Conservation (phyloP, 768 basidiomycete species). For the Collybia sp. region DNA sequence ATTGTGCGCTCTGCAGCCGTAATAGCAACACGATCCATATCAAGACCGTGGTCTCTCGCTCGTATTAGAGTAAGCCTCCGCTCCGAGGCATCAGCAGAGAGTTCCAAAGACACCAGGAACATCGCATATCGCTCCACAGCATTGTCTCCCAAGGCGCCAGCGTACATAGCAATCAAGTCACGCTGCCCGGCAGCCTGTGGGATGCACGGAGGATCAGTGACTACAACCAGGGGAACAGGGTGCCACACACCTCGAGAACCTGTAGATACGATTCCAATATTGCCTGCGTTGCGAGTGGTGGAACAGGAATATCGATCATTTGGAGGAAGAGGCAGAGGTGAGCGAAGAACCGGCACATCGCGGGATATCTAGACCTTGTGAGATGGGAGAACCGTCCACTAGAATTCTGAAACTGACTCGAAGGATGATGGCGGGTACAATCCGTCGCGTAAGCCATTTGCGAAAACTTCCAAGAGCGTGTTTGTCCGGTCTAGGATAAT, state of each 20-base stretch:
- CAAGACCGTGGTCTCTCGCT: conserved; percentile 81
- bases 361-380: conserved; percentile 45
- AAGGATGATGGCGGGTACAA: conserved; percentile 40
- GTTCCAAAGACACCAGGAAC: conserved; percentile 78
- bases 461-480: conserved; percentile 64
- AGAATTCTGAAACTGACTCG: conserved; percentile 41
- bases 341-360: conserved; percentile 86
- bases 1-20: conserved; percentile 77
- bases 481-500: conserved; percentile 73
- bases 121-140: conserved; percentile 89
- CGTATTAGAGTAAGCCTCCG: conserved; percentile 66
- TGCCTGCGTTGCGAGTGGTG: conserved; percentile 68
- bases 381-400: conserved; percentile 1
- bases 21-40: conserved; percentile 74
- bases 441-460: conserved; percentile 48
- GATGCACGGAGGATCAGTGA: background rate
- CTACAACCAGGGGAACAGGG: background rate
- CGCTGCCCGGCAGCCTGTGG: conserved; percentile 70
- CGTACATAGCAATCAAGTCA: conserved; percentile 90
- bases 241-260: conserved; percentile 66
- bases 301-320: conserved; percentile 71
- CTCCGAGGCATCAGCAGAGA: conserved; percentile 58
- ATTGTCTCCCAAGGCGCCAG: conserved; percentile 83
- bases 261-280: conserved; percentile 88
- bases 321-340: conserved; percentile 88